phyloP scores from a whole-genome alignment of 108 stramenopile genomes.

The Fragilariopsis cylindrus region DNA sequence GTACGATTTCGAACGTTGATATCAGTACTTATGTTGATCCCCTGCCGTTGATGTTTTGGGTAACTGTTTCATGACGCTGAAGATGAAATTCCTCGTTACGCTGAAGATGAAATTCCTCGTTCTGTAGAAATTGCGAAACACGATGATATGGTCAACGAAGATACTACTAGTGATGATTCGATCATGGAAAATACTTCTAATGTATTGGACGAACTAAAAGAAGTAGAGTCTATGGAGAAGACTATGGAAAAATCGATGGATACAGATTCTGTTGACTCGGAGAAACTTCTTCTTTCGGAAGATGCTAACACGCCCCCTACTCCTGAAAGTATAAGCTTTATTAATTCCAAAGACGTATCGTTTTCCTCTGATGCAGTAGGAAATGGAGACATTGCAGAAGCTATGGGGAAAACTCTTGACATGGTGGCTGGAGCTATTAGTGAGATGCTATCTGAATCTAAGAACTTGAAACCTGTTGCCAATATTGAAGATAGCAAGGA shows the following conservation, averaged over 20 bases:
- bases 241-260: conserved; percentile 29
- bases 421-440: conserved; percentile 43
- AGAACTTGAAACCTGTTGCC: conserved; percentile 13
- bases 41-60: no score
- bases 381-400: conserved; percentile 70
- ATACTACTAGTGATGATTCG: neutral
- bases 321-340: neutral
- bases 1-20: neutral
- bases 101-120: conserved; percentile 10
- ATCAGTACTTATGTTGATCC: neutral
- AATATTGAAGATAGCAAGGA: conserved; percentile 17
- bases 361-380: conserved; percentile 76
- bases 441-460: conserved; percentile 37
- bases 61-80: neutral
- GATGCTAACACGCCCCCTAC: conserved; percentile 12
- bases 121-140: conserved; percentile 9
- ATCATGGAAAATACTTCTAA: conserved; percentile 1
- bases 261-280: conserved; percentile 25
- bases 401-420: conserved; percentile 62
- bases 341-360: conserved; percentile 36
- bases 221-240: neutral
- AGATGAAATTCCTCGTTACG: conserved; percentile 6
- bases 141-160: neutral
- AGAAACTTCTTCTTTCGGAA: conserved; percentile 24
- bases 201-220: neutral